Conservation (phyloP, 371 early-diverging fungal genomes). For the Lichtheimia ramosa region DNA sequence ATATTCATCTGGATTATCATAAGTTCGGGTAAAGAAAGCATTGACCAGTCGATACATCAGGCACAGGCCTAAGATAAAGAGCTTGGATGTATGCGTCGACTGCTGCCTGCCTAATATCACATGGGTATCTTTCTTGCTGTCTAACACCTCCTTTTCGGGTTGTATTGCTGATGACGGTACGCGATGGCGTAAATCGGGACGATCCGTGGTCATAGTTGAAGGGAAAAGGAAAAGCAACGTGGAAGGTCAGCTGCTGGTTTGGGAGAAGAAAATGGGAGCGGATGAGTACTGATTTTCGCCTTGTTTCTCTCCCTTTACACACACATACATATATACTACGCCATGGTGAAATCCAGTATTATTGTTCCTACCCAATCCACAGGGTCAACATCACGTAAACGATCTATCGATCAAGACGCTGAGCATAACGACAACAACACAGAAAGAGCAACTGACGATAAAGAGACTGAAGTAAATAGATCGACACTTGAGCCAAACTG, state of each 20-base stretch:
- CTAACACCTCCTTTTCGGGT: background rate
- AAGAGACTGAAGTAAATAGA: conserved; percentile 5
- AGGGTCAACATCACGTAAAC: conserved; percentile 16
- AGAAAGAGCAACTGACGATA: background rate
- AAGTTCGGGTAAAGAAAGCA: conserved; percentile 66
- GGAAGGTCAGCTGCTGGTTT: background rate
- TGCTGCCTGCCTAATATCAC: background rate
- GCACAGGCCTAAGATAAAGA: conserved; percentile 42
- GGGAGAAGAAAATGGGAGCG: background rate
- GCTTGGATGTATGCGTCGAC: conserved; percentile 20
- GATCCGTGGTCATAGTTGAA: conserved; percentile 3
- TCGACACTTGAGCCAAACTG: background rate
- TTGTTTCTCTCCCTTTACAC: background rate
- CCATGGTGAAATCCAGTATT: conserved; percentile 36
- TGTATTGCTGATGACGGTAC: background rate
- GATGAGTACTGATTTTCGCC: background rate
- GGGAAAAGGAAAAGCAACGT: conserved; percentile 1
- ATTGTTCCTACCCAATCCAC: conserved; percentile 23
- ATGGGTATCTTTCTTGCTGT: background rate
- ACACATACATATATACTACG: background rate
- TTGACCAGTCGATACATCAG: conserved; percentile 65
- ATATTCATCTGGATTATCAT: conserved; percentile 87
- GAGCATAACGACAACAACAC: background rate
- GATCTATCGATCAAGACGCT: conserved; percentile 18
- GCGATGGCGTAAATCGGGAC: background rate